phyloP scores from a whole-genome alignment of 805 yeast species.

The Lipomyces spencermartinsiae region DNA sequence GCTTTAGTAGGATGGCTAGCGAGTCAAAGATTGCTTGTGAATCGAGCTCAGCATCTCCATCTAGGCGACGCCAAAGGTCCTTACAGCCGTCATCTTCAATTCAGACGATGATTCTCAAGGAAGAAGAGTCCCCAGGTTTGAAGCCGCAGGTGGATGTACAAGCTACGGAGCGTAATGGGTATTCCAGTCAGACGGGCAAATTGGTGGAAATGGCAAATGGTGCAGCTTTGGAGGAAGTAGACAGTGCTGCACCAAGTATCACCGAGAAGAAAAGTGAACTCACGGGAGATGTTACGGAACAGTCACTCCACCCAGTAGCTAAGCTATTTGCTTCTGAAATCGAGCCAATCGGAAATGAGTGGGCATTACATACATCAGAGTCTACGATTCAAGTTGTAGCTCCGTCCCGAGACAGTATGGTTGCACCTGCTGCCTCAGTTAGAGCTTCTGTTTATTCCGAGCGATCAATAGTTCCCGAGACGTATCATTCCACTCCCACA shows the following conservation, averaged over 20 bases:
- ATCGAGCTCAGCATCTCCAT: background rate
- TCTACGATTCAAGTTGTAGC: background rate
- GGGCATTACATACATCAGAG: background rate
- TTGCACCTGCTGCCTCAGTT: background rate
- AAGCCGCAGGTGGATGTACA: background rate
- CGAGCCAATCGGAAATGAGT: background rate
- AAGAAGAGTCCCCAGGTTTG: background rate
- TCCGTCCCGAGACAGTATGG: background rate
- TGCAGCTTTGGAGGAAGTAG: background rate
- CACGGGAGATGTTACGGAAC: background rate
- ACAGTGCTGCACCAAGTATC: background rate
- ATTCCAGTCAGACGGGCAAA: background rate
- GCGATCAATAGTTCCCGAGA: conserved; percentile 4
- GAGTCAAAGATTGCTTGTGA: conserved; percentile 10
- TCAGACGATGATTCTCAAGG: background rate
- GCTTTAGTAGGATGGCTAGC: conserved; percentile 16
- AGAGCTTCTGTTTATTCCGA: conserved; percentile 8
- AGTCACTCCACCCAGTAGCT: background rate
- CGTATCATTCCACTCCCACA: background rate
- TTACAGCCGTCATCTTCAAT: background rate
- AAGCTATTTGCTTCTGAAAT: background rate
- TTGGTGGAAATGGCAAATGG: background rate
- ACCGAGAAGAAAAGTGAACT: background rate
- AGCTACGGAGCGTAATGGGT: background rate
- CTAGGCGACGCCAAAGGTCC: background rate